Evolutionary conservation across 2,329 filamentous ascomycete species (phyloP).

Genomic region (Exophiala lecanii-corni): DNA sequence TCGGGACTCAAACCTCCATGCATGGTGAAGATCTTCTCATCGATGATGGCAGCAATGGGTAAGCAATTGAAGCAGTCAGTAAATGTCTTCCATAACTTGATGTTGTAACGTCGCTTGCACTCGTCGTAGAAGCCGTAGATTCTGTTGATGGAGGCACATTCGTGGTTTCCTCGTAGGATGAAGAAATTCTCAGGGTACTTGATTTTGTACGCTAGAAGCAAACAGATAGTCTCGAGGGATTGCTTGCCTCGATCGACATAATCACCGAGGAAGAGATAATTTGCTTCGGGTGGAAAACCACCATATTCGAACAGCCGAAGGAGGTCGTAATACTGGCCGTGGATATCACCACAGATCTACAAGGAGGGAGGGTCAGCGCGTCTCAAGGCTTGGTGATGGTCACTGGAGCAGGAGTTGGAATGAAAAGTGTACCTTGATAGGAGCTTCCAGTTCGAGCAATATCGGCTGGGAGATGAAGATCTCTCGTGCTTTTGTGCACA

Average conservation of each 20-base stretch:
- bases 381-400: no score
- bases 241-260: constrained; percentile 99
- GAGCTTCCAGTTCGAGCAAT: constrained; percentile 92
- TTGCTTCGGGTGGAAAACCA: constrained; percentile 95
- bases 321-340: constrained; percentile 98
- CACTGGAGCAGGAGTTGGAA: constrained; percentile 3
- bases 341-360: constrained; percentile 98
- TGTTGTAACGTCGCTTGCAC: constrained; percentile 98
- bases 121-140: constrained; percentile 99
- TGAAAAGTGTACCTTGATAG: constrained; percentile 77
- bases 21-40: constrained; percentile 99
- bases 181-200: constrained; percentile 99
- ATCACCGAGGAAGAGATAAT: constrained; percentile 98
- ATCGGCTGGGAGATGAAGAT: constrained; percentile 99
- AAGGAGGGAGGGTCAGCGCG: no score
- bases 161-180: constrained; percentile 96
- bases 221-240: constrained; percentile 95
- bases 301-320: constrained; percentile 97
- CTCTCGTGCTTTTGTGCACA: constrained; percentile 97
- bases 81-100: constrained; percentile 99
- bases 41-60: constrained; percentile 96
- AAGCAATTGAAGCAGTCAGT: constrained; percentile 99
- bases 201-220: constrained; percentile 98
- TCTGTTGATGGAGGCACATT: constrained; percentile 97
- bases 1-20: constrained; percentile 96